phyloP scores from a whole-genome alignment of 1,284 basidiomycete genomes.

The Pholiota adiposa region DNA sequence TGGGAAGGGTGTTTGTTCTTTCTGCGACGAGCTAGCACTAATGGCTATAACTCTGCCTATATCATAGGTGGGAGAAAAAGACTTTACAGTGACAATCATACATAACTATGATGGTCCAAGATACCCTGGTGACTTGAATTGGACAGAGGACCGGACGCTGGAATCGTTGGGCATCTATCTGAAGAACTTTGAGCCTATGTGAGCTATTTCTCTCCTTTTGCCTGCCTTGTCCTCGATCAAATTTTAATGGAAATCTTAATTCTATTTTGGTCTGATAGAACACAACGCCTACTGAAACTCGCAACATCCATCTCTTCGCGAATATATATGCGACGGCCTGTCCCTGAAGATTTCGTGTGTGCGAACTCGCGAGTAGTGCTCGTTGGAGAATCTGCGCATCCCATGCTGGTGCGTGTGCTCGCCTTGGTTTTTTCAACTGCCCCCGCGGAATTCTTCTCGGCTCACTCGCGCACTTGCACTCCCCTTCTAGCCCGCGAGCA shows the following conservation, averaged over 20 bases:
- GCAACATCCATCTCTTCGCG: conserved; percentile 40
- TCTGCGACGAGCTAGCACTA: neutral
- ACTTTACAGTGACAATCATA: conserved; percentile 13
- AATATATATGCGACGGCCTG: conserved; percentile 39
- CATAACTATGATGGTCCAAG: conserved; percentile 5
- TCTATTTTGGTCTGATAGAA: conserved; percentile 31
- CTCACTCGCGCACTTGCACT: neutral
- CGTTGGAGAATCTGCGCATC: conserved; percentile 57
- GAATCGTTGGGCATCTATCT: neutral
- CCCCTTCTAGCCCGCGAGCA: conserved; percentile 37
- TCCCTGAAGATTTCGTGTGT: conserved; percentile 50
- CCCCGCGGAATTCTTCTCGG: neutral
- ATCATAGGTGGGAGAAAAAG: conserved; percentile 11
- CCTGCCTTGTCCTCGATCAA: neutral
- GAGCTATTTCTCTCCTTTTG: conserved; percentile 1
- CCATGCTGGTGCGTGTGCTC: conserved; percentile 39
- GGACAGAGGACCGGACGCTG: conserved; percentile 9
- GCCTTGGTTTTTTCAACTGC: neutral
- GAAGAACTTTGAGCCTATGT: conserved; percentile 37
- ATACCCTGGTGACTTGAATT: conserved; percentile 8
- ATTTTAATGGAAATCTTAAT: neutral
- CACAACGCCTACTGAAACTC: conserved; percentile 46
- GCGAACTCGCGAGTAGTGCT: conserved; percentile 47
- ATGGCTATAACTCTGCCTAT: neutral
- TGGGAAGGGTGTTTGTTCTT: neutral